These are phyloP conservation scores for Alternaria postmessia DNA, from an alignment of 2,329 filamentous ascomycete genomes.

Conservation along the genomic window DNA sequence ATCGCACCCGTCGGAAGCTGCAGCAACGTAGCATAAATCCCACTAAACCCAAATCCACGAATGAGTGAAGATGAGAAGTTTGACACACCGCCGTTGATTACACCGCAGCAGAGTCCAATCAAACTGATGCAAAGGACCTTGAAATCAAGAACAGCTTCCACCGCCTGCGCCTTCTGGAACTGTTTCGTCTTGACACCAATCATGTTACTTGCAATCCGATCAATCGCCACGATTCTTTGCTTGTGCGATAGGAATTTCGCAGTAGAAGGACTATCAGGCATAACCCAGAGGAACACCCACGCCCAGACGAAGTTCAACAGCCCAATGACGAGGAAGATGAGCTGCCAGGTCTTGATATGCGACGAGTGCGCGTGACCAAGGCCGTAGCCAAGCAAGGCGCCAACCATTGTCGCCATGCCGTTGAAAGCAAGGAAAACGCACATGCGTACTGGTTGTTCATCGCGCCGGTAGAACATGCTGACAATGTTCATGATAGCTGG, in stretches of 20 bases:
- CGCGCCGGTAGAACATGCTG: conserved; percentile 48
- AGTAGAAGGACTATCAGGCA: conserved; percentile 50
- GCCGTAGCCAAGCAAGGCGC: conserved; percentile 48
- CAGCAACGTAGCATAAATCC: conserved; percentile 53
- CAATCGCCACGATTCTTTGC: conserved; percentile 51
- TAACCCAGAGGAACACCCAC: conserved; percentile 46
- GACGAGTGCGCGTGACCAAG: conserved; percentile 41
- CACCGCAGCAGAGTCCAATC: conserved; percentile 55
- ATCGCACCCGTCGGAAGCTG: conserved; percentile 56
- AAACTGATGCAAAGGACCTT: conserved; percentile 52
- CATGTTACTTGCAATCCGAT: conserved; percentile 52
- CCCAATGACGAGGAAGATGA: conserved; percentile 51
- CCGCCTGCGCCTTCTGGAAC: conserved; percentile 48
- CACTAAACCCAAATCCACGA: conserved; percentile 55
- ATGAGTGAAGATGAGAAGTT: conserved; percentile 60
- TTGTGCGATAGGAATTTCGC: conserved; percentile 51
- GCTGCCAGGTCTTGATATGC: conserved; percentile 44
- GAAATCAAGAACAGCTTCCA: conserved; percentile 53
- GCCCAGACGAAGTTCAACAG: conserved; percentile 49
- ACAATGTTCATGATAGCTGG: conserved; percentile 52
- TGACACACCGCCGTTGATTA: conserved; percentile 61
- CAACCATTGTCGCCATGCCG: conserved; percentile 50
- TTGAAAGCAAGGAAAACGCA: conserved; percentile 55
- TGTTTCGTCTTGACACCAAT: conserved; percentile 54
- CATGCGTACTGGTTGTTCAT: conserved; percentile 54